Evolutionary conservation across 208 protist genomes (phyloP).

Genomic region (Vickermania ingenoplastis): DNA sequence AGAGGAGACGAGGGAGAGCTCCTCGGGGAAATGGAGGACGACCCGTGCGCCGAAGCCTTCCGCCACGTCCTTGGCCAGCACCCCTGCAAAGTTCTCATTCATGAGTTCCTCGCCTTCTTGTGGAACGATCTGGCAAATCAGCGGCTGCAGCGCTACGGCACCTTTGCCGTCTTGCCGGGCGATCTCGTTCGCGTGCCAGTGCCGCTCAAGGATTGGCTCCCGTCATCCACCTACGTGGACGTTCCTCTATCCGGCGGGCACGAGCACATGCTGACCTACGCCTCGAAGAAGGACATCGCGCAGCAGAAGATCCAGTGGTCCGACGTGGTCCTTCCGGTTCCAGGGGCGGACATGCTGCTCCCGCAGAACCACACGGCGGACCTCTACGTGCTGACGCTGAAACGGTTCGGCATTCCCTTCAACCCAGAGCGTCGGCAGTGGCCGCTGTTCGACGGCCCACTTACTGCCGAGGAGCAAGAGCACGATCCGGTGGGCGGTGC

Average conservation of each 20-base stretch:
- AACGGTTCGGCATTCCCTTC: conserved; percentile 65
- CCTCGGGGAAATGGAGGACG: conserved; percentile 9
- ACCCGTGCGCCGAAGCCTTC: conserved; percentile 79
- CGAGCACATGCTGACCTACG: conserved; percentile 13
- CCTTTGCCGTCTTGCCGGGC: conserved; percentile 69
- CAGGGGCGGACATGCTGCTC: conserved; percentile 55
- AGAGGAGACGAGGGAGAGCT: too few relatives aligned
- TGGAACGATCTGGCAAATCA: conserved; percentile 87
- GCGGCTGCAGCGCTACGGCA: conserved; percentile 76
- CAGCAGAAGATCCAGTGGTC: conserved; percentile 34
- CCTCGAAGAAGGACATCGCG: conserved; percentile 40
- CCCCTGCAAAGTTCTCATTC: conserved; percentile 60
- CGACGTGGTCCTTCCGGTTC: conserved; percentile 76
- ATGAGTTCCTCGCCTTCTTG: conserved; percentile 80
- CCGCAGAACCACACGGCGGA: conserved; percentile 83
- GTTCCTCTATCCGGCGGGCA: neutral
- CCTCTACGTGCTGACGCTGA: conserved; percentile 73
- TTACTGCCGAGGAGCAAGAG: neutral
- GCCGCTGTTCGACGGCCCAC: conserved; percentile 48
- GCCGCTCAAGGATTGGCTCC: neutral
- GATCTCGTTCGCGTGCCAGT: conserved; percentile 54
- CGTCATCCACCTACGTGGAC: neutral
- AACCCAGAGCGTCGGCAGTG: conserved; percentile 74
- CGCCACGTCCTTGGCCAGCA: conserved; percentile 59
- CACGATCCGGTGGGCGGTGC: neutral